phyloP scores from a whole-genome alignment of 192 early-diverging fungal genomes.

The Lobulomyces angularis region DNA sequence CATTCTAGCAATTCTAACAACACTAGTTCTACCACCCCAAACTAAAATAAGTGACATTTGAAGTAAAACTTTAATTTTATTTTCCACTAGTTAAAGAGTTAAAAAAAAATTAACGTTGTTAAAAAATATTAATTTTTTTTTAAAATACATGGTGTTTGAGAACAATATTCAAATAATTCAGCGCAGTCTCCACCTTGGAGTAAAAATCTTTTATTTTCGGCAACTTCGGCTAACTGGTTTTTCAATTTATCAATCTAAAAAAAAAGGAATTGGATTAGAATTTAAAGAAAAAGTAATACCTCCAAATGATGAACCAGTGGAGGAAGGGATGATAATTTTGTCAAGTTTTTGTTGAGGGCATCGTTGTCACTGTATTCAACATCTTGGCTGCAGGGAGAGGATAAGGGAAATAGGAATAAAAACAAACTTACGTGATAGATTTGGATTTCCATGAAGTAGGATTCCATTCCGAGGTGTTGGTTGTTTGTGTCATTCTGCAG shows the following conservation, averaged over 20 bases:
- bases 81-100: slow-evolving; percentile 69
- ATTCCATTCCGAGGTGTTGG: too few relatives aligned
- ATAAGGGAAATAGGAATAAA: too few relatives aligned
- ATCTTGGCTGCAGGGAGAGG: slow-evolving; percentile 77
- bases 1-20: slow-evolving; percentile 96
- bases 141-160: slow-evolving; percentile 40
- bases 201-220: slow-evolving; percentile 81
- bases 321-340: slow-evolving; percentile 67
- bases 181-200: slow-evolving; percentile 98
- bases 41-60: slow-evolving; percentile 94
- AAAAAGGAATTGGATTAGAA: background rate
- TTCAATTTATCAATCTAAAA: slow-evolving; percentile 66
- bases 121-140: slow-evolving; percentile 4
- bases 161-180: slow-evolving; percentile 96
- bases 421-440: too few relatives aligned
- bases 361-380: slow-evolving; percentile 72
- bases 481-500: too few relatives aligned
- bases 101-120: background rate
- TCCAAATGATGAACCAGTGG: slow-evolving; percentile 80
- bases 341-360: slow-evolving; percentile 55
- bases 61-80: slow-evolving; percentile 89
- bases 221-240: slow-evolving; percentile 74
- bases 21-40: slow-evolving; percentile 85
- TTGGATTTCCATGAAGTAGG: too few relatives aligned
- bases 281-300: slow-evolving; percentile 28